Conservation (phyloP, 1,139 yeast species). For the Ogataea hybrid region DNA sequence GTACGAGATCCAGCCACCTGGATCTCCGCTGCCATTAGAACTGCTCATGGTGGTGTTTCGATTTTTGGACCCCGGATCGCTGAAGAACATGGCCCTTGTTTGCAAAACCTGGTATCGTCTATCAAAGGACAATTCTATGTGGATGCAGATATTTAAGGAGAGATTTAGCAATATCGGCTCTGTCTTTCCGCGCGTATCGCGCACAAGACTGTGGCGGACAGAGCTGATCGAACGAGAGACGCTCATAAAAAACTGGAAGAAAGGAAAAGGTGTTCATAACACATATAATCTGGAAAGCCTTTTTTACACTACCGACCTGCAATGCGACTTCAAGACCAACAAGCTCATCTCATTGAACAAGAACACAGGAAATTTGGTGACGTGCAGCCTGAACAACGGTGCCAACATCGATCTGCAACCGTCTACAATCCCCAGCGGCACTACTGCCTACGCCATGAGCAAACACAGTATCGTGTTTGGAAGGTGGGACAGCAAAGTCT, state of each 20-base stretch:
- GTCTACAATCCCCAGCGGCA: slow-evolving; percentile 29
- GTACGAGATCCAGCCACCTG: not conserved
- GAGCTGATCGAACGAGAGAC: slow-evolving; percentile 53
- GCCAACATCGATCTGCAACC: slow-evolving; percentile 23
- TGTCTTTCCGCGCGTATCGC: slow-evolving; percentile 57
- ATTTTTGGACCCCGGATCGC: slow-evolving; percentile 53
- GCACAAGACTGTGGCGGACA: slow-evolving; percentile 50
- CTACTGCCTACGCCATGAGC: slow-evolving; percentile 28
- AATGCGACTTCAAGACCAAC: slow-evolving; percentile 40
- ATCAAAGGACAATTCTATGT: slow-evolving; percentile 55
- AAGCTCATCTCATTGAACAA: slow-evolving; percentile 35
- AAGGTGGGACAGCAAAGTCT: slow-evolving; percentile 43
- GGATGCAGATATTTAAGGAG: slow-evolving; percentile 56
- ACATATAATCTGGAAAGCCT: slow-evolving; percentile 31
- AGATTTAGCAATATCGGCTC: slow-evolving; percentile 39
- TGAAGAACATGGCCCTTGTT: slow-evolving; percentile 48
- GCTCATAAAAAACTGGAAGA: slow-evolving; percentile 50
- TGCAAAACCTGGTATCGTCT: slow-evolving; percentile 52
- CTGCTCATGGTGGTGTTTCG: slow-evolving; percentile 54
- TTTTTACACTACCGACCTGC: slow-evolving; percentile 29
- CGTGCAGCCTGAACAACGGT: slow-evolving; percentile 43
- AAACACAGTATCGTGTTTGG: slow-evolving; percentile 40
- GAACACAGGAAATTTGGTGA: slow-evolving; percentile 38
- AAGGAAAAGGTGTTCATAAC: slow-evolving; percentile 38
- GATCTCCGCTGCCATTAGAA: slow-evolving; percentile 50